Conservation (phyloP, 768 basidiomycete species). For the Hygrophorus russula region DNA sequence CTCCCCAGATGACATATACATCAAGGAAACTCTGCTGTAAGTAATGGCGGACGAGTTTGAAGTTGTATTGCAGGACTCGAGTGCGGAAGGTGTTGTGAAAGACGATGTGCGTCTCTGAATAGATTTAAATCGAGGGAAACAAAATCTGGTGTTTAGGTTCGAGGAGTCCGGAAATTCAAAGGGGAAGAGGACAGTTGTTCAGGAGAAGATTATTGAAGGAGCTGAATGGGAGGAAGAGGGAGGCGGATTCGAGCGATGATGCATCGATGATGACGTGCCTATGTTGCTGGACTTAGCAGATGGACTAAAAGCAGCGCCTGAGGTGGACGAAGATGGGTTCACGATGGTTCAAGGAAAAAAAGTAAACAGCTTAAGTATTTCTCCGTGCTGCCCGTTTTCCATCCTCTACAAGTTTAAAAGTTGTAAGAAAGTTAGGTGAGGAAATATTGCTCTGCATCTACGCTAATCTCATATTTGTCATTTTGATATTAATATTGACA, state of each 20-base stretch:
- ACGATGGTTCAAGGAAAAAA: slow-evolving; percentile 61
- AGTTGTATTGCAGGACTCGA: slow-evolving; percentile 73
- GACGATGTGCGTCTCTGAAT: slow-evolving; percentile 68
- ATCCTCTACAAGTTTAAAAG: too few relatives aligned
- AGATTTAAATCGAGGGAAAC: slow-evolving; percentile 31
- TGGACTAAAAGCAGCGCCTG: slow-evolving; percentile 41
- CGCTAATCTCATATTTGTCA: too few relatives aligned
- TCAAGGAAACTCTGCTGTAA: slow-evolving; percentile 76
- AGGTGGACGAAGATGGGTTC: slow-evolving; percentile 91
- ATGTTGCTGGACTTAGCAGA: slow-evolving; percentile 31
- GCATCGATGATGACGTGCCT: slow-evolving; percentile 48
- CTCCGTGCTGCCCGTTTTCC: too few relatives aligned
- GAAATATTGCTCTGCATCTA: too few relatives aligned
- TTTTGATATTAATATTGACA: too few relatives aligned
- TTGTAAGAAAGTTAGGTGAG: too few relatives aligned
- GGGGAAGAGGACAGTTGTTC: too few relatives aligned
- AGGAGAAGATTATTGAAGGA: too few relatives aligned
- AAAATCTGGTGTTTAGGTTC: slow-evolving; percentile 41
- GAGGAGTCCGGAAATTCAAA: too few relatives aligned
- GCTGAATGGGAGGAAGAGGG: too few relatives aligned
- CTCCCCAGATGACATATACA: slow-evolving; percentile 54
- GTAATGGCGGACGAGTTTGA: slow-evolving; percentile 87
- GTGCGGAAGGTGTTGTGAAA: slow-evolving; percentile 57
- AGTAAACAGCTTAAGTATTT: slow-evolving; percentile 34
- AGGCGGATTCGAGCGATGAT: slow-evolving; percentile 29